Percentiles rank a stretch among this genome's conserved stretches.
Conservation (phyloP, 805 yeast genomes). For the Zygosaccharomyces gambellarensis region DNA sequence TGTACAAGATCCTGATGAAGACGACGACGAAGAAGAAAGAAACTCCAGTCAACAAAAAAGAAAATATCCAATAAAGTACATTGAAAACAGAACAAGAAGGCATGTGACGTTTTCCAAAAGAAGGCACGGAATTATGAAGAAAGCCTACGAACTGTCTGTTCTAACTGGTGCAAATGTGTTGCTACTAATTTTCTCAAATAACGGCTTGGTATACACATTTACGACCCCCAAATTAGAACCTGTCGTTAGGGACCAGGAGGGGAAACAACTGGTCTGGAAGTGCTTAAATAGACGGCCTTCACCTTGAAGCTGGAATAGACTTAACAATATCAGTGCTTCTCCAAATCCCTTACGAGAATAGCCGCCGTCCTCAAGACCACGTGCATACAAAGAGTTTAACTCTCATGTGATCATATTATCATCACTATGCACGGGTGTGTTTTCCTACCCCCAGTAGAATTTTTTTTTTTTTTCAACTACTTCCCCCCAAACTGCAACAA, state of each 20-base stretch:
- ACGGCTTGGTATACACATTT: constrained; percentile 94
- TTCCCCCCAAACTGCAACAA: constrained; percentile 4
- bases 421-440: constrained; percentile 34
- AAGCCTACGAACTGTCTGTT: constrained; percentile 92
- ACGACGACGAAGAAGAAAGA: constrained; percentile 5
- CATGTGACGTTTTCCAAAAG: constrained; percentile 97
- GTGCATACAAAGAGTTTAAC: background rate
- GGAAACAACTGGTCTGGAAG: constrained; percentile 89
- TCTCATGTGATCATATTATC: no score
- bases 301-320: constrained; percentile 62
- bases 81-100: constrained; percentile 91
- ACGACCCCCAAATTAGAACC: constrained; percentile 97
- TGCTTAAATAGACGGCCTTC: constrained; percentile 61
- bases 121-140: constrained; percentile 97
- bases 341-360: background rate
- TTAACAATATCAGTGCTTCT: constrained; percentile 25
- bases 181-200: constrained; percentile 84
- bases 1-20: constrained; percentile 7
- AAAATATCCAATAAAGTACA: constrained; percentile 59
- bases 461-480: constrained; percentile 1
- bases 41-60: background rate
- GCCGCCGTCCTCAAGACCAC: background rate
- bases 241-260: constrained; percentile 87
- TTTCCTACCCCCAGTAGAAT: background rate
- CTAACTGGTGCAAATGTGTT: constrained; percentile 95